Evolutionary conservation across 2,329 filamentous ascomycete genomes (phyloP).

Genomic region (Colletotrichum eremochloae): DNA sequence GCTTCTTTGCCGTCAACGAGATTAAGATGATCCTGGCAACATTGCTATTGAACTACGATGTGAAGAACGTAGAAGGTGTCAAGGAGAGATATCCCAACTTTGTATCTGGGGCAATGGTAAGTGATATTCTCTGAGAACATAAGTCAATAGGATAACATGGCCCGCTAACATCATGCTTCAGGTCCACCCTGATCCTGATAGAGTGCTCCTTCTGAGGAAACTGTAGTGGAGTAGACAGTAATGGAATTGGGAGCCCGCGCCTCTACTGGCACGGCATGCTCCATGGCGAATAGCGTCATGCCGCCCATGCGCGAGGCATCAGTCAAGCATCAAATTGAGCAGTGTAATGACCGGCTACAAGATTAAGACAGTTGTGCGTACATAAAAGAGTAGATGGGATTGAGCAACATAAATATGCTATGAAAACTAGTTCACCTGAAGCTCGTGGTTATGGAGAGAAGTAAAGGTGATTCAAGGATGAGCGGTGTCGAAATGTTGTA

Average conservation of each 20-base stretch:
- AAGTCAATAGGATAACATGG: too few relatives aligned
- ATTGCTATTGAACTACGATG: constrained; percentile 57
- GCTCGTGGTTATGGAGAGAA: too few relatives aligned
- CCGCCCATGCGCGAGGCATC: too few relatives aligned
- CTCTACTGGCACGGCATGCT: not conserved
- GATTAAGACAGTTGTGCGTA: not conserved
- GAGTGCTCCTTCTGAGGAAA: constrained; percentile 28
- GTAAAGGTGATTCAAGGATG: not conserved
- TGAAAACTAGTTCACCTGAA: not conserved
- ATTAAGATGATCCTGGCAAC: constrained; percentile 60
- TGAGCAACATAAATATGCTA: not conserved
- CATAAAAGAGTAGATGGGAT: too few relatives aligned
- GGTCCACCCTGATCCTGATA: constrained; percentile 30
- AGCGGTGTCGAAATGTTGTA: not conserved
- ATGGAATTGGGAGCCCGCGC: not conserved
- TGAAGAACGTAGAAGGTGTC: constrained; percentile 49
- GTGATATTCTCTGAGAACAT: not conserved
- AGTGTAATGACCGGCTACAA: not conserved
- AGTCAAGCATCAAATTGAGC: not conserved
- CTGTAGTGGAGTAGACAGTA: not conserved
- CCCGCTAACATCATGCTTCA: not conserved
- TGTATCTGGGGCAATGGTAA: constrained; percentile 27
- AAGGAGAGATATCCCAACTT: constrained; percentile 32
- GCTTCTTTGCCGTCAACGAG: constrained; percentile 61
- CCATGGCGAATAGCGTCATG: not conserved